Conservation (phyloP, 1,139 yeast species). For the Blastobotrys indianensis region DNA sequence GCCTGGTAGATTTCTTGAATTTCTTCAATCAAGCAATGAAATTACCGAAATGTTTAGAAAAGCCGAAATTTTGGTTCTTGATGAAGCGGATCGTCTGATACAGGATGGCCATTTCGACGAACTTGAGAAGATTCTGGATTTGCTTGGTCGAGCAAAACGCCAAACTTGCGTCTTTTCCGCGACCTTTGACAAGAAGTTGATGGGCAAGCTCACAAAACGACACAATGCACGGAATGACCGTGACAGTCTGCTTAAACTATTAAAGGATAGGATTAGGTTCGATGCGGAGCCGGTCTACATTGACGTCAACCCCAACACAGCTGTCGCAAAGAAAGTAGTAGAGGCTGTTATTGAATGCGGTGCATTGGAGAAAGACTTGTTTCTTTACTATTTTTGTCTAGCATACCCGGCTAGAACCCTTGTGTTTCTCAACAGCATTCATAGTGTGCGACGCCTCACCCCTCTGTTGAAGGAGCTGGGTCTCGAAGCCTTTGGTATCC, state of each 20-base stretch:
- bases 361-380: constrained; percentile 82
- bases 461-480: constrained; percentile 68
- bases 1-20: constrained; percentile 88
- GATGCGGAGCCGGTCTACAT: constrained; percentile 49
- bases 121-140: constrained; percentile 70
- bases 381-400: constrained; percentile 77
- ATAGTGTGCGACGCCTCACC: constrained; percentile 79
- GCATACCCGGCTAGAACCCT: constrained; percentile 87
- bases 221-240: constrained; percentile 21
- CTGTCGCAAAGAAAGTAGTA: constrained; percentile 66
- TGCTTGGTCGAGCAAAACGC: constrained; percentile 49
- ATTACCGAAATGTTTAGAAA: constrained; percentile 49
- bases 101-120: constrained; percentile 98
- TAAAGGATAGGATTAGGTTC: constrained; percentile 35
- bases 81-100: constrained; percentile 94
- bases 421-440: constrained; percentile 91
- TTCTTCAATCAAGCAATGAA: constrained; percentile 53
- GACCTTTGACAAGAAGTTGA: constrained; percentile 79
- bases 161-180: constrained; percentile 94
- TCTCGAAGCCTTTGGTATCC: constrained; percentile 73
- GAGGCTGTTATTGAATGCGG: constrained; percentile 93
- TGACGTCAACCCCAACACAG: constrained; percentile 84
- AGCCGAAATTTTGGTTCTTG: constrained; percentile 71
- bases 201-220: constrained; percentile 55
- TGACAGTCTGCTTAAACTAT: constrained; percentile 30